These are phyloP conservation scores for Conoideocrella luteorostrata DNA, from an alignment of 2,329 filamentous ascomycete genomes.

Conservation along the genomic window DNA sequence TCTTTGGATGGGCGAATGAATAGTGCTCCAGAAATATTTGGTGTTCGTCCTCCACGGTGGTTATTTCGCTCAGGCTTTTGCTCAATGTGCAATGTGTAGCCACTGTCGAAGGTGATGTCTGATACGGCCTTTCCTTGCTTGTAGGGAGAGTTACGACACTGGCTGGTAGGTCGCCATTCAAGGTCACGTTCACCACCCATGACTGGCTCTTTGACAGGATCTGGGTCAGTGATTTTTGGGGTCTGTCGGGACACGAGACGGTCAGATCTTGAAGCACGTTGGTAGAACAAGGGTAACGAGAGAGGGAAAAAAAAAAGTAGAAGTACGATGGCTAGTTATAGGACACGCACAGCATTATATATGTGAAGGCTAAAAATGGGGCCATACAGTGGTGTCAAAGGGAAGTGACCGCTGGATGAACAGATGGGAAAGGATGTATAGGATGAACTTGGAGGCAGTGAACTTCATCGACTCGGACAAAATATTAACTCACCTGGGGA, in stretches of 20 bases:
- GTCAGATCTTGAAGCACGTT: not conserved
- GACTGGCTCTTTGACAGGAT: slow-evolving; percentile 18
- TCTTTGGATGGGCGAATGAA: slow-evolving; percentile 33
- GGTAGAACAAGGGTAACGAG: no score
- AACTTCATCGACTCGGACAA: no score
- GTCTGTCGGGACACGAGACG: slow-evolving; percentile 9
- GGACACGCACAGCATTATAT: no score
- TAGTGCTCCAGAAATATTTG: slow-evolving; percentile 39
- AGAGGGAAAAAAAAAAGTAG: no score
- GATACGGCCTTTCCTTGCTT: slow-evolving; percentile 12
- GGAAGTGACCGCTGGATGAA: no score
- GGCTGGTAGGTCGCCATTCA: slow-evolving; percentile 18
- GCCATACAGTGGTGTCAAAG: no score
- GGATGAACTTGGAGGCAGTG: no score
- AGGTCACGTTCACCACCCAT: slow-evolving; percentile 16
- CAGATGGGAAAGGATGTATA: no score
- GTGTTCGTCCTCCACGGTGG: slow-evolving; percentile 17
- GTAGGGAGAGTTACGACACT: slow-evolving; percentile 21
- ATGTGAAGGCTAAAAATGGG: no score
- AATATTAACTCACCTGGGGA: slow-evolving; percentile 23
- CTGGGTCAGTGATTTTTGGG: slow-evolving; percentile 15
- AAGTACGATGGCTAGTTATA: no score
- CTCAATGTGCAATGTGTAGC: slow-evolving; percentile 31
- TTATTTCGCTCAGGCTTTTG: slow-evolving; percentile 26
- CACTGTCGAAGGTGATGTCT: slow-evolving; percentile 26